Evolutionary conservation across 2,329 filamentous ascomycete species (phyloP), one percentile per base, ranked within the genome.

Genomic region (Calonectria pseudoreteaudii): DNA sequence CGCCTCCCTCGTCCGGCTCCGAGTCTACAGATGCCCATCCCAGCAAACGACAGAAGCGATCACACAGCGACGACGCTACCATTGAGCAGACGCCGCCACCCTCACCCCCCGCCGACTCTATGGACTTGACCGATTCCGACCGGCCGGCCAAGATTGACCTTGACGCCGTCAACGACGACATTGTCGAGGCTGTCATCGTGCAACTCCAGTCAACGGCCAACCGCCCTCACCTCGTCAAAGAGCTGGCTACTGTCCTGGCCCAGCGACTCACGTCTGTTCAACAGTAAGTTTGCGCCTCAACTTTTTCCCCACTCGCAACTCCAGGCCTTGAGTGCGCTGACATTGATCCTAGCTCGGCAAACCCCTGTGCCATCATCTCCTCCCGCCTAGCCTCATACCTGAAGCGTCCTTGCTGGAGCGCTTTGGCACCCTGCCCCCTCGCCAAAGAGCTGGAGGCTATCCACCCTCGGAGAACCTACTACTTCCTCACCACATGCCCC

Each of bases 391-490:
- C 95, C 50, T 92, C 94, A 41, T 99, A 97, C 86, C 90, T 98
- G 81, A 97, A 98, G 87, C 94, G 97, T 78, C 86, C 94, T 69
- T 94, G 91, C 78, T 95, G 94, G 96, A 94, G 92, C 34, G 91
- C 93, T 10, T 86, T 93, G 66, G 89, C 93, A 66, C 95, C 94
- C 68, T 98, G 97, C 85, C 96, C 97, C 4, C 87, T 98, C 70
- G 95, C 94, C 66, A 98, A 98, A 86, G 95, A 98, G 85, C 91
- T 98, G 69, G 95, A 98, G 83, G 93, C 94, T 50, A 94, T 96
- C 52, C 96, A 98, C 83, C 97, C 97, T 26, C 94, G 96, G 82
- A 95, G 97, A 85, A 96, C 97, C 60, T 98, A 98, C 88, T 98
- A 97, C 86, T 98, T 96, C 86, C 91, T 99, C 74, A 98, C 95